Evolutionary conservation across 192 early-diverging fungal genomes (phyloP), one percentile per base, ranked within the genome.

Genomic region (Backusella macrospora): DNA sequence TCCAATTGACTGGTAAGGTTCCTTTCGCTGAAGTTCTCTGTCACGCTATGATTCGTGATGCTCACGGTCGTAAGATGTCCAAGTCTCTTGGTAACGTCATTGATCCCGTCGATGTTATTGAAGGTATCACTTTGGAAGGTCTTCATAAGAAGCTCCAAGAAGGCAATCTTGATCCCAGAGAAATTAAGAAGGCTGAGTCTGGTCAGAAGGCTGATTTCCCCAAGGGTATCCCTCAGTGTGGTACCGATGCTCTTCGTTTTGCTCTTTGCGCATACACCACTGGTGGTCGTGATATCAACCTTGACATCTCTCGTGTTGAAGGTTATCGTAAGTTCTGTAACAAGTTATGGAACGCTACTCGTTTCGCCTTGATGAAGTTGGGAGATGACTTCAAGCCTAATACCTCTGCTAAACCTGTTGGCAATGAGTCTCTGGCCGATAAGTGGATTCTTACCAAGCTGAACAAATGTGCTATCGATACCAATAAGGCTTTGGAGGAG

Each of bases 241-340:
- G 98, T 67, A 95, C 96, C 6, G 98, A 99, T 81, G 98, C 94
- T 38, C 88, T 96, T 73, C 91, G 93, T 78, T 95, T 95, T 80
- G 83, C 93, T 12, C 82, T 95, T 39, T 91, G 93, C 68, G 82
- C 91, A 26, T 94, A 93, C 84, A 91, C 90, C 44, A 88, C 92
- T 5, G 73, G 74, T 68, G 95, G 94, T 45, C 89, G 92, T 63
- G 94, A 97, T 72, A 92, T 99, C 78, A 98, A 97, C 78, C 82
- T 99, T 76, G 93, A 98, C 76, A 93, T 99, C 62, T 69, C 92
- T 78, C 96, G 94, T 72, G 93, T 99, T n/a, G 96, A 98, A 74
- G 96, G 98, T 55, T 98, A 99, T 88, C 92, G 96, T 82, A 98
- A 98, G 86, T 99, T 98, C 91, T 99, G 96, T 84, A 99, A 98